Evolutionary conservation across 345 rosid species (phyloP).

Genomic region (Dovyalis caffra): DNA sequence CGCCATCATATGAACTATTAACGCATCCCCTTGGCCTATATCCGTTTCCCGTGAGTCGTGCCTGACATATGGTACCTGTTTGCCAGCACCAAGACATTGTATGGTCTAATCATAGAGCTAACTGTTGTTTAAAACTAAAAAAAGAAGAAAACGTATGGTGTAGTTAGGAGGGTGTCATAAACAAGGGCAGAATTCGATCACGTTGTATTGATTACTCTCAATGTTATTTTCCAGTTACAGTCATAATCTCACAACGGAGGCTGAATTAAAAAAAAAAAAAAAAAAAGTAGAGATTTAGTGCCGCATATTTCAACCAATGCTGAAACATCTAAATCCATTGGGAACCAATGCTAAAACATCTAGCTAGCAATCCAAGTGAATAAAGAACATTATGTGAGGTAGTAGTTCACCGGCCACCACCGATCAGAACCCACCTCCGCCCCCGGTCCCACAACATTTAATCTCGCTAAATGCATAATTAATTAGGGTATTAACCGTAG

Average conservation of each 20-base stretch:
- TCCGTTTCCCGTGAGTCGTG: not conserved
- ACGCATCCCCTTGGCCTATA: not conserved
- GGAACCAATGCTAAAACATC: not conserved
- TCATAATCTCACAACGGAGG: not conserved
- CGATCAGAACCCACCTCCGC: constrained; percentile 4
- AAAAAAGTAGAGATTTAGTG: not conserved
- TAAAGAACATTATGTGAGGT: not conserved
- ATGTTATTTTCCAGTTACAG: not conserved
- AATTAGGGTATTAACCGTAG: not conserved
- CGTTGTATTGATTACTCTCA: not conserved
- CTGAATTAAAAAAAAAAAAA: no score
- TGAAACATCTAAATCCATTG: not conserved
- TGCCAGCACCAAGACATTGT: not conserved
- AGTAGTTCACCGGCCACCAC: constrained; percentile 27
- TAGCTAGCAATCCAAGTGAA: no score
- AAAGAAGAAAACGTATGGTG: not conserved
- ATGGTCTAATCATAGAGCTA: not conserved
- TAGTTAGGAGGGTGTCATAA: not conserved
- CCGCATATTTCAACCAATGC: not conserved
- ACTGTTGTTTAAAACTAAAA: no score
- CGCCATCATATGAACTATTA: not conserved
- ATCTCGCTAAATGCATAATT: constrained; percentile 1
- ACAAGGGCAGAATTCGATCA: not conserved
- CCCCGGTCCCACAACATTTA: not conserved
- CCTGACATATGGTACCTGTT: not conserved